Base-by-base conservation (phyloP, 2,329 filamentous ascomycete species). In the Sporothrix luriei region DNA sequence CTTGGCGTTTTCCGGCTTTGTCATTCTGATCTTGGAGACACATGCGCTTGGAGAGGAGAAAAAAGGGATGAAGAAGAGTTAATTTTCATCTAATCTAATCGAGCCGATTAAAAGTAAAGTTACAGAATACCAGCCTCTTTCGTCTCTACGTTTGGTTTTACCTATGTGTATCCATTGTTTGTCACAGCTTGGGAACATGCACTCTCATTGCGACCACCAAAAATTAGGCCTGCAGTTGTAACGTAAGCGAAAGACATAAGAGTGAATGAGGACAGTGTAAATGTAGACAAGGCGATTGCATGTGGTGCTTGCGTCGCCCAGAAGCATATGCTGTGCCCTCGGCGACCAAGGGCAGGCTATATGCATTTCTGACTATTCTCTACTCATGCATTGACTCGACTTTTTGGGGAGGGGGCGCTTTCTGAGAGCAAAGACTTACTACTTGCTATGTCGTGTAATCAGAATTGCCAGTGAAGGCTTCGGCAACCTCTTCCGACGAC, bases 281-380 rank as follows among this genome's bases (percentile, higher is more conserved):
- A n/a, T n/a, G 43, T 24, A 33, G 24, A 49, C 24, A 64, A 62
- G 38, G 1, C 19, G 19, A 48, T 21, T 13, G 16, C 13, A 19
- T 33, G 6, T 33, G 7, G 16, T 49, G 43, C 43, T 49, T 64
- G 40, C 61, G 49, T 33, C 16, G 24, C 49, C 21, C 11, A 46
- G 9, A 62, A 46, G 61, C 61, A 49, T 24, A 64, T 64, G 61
- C 43, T 49, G 61, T 64, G 7, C 43, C 43, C 61, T 64, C 61
- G 57, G 57, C 57, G 57, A 46, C 16, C 57, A 62, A 46, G n/a
- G n/a, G 38, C 5, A 26, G 21, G n/a, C 38, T 21, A 4, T 26
- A 26, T 46, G 38, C 21, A 19, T 10, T 46, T 3, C n/a, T 21
- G 16, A 21, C 54, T 26, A 21, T 19, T 21, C 21, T 38, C 29